phyloP scores from a whole-genome alignment of 2,329 filamentous ascomycete genomes.

The Ophiostoma ulmi region DNA sequence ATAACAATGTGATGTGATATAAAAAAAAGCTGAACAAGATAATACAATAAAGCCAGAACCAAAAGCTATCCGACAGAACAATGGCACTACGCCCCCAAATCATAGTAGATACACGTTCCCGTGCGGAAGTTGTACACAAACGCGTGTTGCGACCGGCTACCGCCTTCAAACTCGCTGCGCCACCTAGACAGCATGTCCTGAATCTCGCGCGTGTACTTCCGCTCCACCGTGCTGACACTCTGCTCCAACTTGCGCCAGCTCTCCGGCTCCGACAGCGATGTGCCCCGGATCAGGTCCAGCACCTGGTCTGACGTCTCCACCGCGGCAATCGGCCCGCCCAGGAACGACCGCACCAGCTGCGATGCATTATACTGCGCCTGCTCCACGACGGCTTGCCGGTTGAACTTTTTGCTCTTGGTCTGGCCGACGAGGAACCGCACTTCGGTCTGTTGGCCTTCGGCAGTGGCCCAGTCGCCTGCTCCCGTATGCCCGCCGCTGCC shows the following conservation, averaged over 20 bases:
- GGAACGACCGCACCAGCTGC: slow-evolving; percentile 63
- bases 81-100: slow-evolving; percentile 49
- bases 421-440: slow-evolving; percentile 80
- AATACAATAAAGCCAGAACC: not conserved
- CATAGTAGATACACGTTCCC: slow-evolving; percentile 78
- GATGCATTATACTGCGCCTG: slow-evolving; percentile 59
- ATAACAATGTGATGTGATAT: not conserved
- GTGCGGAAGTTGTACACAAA: slow-evolving; percentile 92
- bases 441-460: slow-evolving; percentile 48
- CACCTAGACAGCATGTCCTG: slow-evolving; percentile 67
- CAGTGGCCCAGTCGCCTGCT: slow-evolving; percentile 14
- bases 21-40: not conserved
- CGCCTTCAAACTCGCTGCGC: slow-evolving; percentile 52
- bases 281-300: slow-evolving; percentile 69
- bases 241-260: slow-evolving; percentile 81
- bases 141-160: slow-evolving; percentile 55
- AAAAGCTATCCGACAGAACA: not conserved
- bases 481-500: slow-evolving; percentile 27
- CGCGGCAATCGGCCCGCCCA: slow-evolving; percentile 75
- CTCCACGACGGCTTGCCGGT: slow-evolving; percentile 79
- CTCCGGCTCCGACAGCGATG: slow-evolving; percentile 71
- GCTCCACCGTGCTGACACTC: slow-evolving; percentile 67
- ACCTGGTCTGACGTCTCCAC: slow-evolving; percentile 84
- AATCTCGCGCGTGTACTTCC: slow-evolving; percentile 76
- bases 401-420: slow-evolving; percentile 85